phyloP scores from a whole-genome alignment of 2,329 filamentous ascomycete genomes.

The Arthroderma sp. region DNA sequence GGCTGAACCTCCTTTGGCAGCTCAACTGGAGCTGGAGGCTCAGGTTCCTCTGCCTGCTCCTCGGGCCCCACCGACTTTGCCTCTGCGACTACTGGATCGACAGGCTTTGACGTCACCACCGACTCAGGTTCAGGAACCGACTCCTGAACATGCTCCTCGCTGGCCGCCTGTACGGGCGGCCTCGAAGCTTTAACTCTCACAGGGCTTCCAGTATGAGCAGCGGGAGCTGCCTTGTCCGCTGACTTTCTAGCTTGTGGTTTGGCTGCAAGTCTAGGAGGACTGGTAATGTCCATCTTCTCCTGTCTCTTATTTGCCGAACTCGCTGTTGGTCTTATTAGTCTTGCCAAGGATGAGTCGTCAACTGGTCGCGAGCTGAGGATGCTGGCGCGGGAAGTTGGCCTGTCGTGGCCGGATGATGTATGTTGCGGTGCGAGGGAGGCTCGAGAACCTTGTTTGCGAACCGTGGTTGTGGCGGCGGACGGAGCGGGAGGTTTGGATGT shows the following conservation, averaged over 20 bases:
- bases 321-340: conserved; percentile 42
- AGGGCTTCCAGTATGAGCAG: not conserved
- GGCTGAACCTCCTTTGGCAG: not conserved
- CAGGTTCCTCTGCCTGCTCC: not conserved
- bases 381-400: conserved; percentile 33
- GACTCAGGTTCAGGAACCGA: not conserved
- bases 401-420: conserved; percentile 15
- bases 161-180: not conserved
- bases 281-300: conserved; percentile 35
- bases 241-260: conserved; percentile 4
- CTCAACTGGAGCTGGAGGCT: not conserved
- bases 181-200: conserved; percentile 7
- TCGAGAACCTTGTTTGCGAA: conserved; percentile 21
- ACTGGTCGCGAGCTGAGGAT: conserved; percentile 26
- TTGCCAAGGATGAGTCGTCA: conserved; percentile 38
- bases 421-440: conserved; percentile 18
- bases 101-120: not conserved
- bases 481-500: conserved; percentile 6
- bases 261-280: conserved; percentile 23
- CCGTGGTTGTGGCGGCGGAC: conserved; percentile 12
- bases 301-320: conserved; percentile 40
- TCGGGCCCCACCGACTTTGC: not conserved
- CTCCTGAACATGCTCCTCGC: not conserved
- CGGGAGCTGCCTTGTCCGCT: not conserved
- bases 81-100: not conserved